phyloP scores from a whole-genome alignment of 345 rosid genomes.

The Moringa oleifera region DNA sequence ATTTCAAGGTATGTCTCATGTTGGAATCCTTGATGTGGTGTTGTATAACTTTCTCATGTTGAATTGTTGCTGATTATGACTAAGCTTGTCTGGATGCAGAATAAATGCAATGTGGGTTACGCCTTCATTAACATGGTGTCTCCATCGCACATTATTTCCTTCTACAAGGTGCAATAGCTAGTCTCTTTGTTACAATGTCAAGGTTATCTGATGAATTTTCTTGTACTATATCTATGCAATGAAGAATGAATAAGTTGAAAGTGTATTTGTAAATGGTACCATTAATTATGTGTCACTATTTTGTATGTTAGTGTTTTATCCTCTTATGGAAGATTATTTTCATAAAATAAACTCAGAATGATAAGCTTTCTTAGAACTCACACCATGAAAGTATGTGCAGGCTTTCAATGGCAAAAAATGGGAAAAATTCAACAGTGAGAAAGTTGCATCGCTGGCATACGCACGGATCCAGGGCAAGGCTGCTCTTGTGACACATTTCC shows the following conservation, averaged over 20 bases:
- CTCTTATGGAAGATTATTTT: not conserved
- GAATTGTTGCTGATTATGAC: constrained; percentile 11
- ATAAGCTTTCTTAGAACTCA: constrained; percentile 5
- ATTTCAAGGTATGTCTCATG: constrained; percentile 59
- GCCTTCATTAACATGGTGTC: constrained; percentile 93
- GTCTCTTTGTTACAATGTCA: not conserved
- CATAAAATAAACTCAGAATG: not conserved
- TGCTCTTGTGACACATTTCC: constrained; percentile 85
- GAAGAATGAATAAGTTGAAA: constrained; percentile 5
- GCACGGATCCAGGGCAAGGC: constrained; percentile 93
- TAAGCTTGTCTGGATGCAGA: constrained; percentile 47
- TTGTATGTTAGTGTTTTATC: not conserved
- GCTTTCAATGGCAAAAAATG: constrained; percentile 86
- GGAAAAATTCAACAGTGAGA: constrained; percentile 97
- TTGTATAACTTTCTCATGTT: constrained; percentile 8
- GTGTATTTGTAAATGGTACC: not conserved
- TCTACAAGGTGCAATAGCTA: constrained; percentile 58
- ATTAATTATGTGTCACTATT: not conserved
- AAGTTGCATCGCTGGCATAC: constrained; percentile 86
- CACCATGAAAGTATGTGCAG: constrained; percentile 33
- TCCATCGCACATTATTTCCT: constrained; percentile 78
- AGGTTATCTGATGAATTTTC: not conserved
- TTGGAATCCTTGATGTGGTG: constrained; percentile 2
- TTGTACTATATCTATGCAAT: not conserved
- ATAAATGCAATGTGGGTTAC: constrained; percentile 96